phyloP scores from a whole-genome alignment of 2,329 filamentous ascomycete genomes.

The Triangularia verruculosa region DNA sequence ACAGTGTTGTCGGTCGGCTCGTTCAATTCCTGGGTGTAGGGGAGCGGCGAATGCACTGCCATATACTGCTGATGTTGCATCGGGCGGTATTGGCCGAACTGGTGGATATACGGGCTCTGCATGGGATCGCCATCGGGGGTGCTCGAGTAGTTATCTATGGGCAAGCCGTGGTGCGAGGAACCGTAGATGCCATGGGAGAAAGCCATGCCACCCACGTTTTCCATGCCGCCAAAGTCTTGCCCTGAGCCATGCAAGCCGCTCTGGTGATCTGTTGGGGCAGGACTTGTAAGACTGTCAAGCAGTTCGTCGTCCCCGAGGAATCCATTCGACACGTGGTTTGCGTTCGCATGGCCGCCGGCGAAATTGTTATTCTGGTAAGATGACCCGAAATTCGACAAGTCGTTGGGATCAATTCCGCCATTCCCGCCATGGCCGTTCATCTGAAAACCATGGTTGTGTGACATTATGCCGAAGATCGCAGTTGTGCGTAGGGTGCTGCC shows the following conservation, averaged over 20 bases:
- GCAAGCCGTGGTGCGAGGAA: constrained; percentile 54
- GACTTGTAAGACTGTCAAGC: constrained; percentile 65
- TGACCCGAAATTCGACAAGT: constrained; percentile 64
- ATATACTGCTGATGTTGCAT: constrained; percentile 59
- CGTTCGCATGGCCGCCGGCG: constrained; percentile 38
- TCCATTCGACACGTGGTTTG: constrained; percentile 60
- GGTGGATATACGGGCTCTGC: constrained; percentile 81
- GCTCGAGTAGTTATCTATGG: constrained; percentile 77
- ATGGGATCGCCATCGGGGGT: constrained; percentile 91
- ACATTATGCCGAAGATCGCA: constrained; percentile 39
- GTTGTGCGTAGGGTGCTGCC: constrained; percentile 7
- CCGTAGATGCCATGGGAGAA: constrained; percentile 54
- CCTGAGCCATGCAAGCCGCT: constrained; percentile 50
- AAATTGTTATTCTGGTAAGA: constrained; percentile 60
- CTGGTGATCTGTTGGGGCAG: constrained; percentile 53
- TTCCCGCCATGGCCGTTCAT: constrained; percentile 51
- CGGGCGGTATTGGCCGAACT: constrained; percentile 72
- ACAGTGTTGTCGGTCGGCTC: constrained; percentile 53
- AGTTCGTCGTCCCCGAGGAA: constrained; percentile 90
- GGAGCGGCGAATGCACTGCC: constrained; percentile 52
- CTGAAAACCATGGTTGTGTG: constrained; percentile 57
- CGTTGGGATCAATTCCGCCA: constrained; percentile 76
- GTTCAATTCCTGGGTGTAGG: constrained; percentile 50
- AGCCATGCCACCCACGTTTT: constrained; percentile 52
- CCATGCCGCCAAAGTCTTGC: constrained; percentile 56